These are phyloP conservation scores for Wickerhamiella shivajii DNA, from an alignment of 805 yeast genomes.

Conservation along the genomic window DNA sequence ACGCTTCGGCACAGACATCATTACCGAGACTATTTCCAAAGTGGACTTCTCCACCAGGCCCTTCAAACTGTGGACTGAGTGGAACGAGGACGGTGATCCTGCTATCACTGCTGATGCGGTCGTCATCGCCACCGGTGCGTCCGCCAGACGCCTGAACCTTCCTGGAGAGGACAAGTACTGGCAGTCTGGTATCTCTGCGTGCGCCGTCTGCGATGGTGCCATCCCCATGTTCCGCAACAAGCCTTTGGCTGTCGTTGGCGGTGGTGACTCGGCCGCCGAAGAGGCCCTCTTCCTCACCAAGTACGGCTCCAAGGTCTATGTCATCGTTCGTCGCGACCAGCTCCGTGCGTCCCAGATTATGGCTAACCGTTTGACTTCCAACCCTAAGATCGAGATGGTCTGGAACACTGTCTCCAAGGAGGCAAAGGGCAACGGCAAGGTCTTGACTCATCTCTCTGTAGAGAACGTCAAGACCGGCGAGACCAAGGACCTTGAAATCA, in stretches of 20 bases:
- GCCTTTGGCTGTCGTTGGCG: slow-evolving; percentile 96
- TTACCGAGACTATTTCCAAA: slow-evolving; percentile 90
- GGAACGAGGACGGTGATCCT: slow-evolving; percentile 83
- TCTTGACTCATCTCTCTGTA: slow-evolving; percentile 49
- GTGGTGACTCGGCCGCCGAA: slow-evolving; percentile 99
- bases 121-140: slow-evolving; percentile 93
- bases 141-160: slow-evolving; percentile 82
- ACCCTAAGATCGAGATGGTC: slow-evolving; percentile 81
- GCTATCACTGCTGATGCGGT: slow-evolving; percentile 76
- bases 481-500: slow-evolving; percentile 54
- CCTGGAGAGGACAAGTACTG: slow-evolving; percentile 98
- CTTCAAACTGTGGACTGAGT: slow-evolving; percentile 94
- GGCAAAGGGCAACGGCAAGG: slow-evolving; percentile 89
- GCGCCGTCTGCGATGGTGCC: slow-evolving; percentile 99
- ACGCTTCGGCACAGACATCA: slow-evolving; percentile 82
- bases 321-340: slow-evolving; percentile 86
- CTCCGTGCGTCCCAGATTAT: slow-evolving; percentile 91
- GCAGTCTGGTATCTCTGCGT: slow-evolving; percentile 98
- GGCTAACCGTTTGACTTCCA: slow-evolving; percentile 80
- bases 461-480: slow-evolving; percentile 61
- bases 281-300: slow-evolving; percentile 95
- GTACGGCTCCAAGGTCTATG: slow-evolving; percentile 89
- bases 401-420: slow-evolving; percentile 75
- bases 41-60: slow-evolving; percentile 81
- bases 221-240: slow-evolving; percentile 97